Percentiles rank a stretch among this genome's conserved stretches.
phyloP scores from a whole-genome alignment of 2,329 filamentous ascomycete genomes.

The Emmonsiellopsis sp. region DNA sequence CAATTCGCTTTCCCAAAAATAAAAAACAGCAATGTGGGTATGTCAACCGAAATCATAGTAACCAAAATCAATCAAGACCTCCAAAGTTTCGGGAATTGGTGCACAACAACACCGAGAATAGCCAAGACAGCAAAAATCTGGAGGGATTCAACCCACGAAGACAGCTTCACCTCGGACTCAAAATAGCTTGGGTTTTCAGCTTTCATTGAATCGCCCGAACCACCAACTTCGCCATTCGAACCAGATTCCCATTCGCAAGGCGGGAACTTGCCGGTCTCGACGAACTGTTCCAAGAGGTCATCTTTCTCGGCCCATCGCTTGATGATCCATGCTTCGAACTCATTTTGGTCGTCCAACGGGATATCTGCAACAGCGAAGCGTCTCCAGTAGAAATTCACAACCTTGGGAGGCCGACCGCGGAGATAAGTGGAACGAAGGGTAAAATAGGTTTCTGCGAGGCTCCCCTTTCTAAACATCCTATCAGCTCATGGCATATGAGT shows the following conservation, averaged over 20 bases:
- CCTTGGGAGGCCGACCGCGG: constrained; percentile 79
- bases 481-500: background rate
- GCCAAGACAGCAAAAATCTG: constrained; percentile 25
- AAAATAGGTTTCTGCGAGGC: constrained; percentile 86
- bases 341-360: constrained; percentile 61
- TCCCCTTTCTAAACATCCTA: constrained; percentile 49
- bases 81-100: background rate
- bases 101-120: constrained; percentile 11
- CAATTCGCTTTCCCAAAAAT: no score
- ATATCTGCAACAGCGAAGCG: constrained; percentile 73
- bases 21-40: background rate
- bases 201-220: background rate
- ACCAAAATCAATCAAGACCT: background rate
- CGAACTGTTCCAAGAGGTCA: constrained; percentile 72
- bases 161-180: constrained; percentile 27
- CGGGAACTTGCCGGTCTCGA: constrained; percentile 70
- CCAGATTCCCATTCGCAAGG: constrained; percentile 47
- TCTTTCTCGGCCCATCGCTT: constrained; percentile 92
- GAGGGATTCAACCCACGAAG: constrained; percentile 23
- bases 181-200: constrained; percentile 16
- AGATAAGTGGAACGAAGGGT: constrained; percentile 80
- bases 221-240: constrained; percentile 22
- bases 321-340: constrained; percentile 76
- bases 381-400: constrained; percentile 94
- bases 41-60: background rate